Percentiles rank a stretch among this genome's conserved stretches.
Evolutionary conservation across 768 basidiomycete species (phyloP).

Genomic region (Russula olivacea): DNA sequence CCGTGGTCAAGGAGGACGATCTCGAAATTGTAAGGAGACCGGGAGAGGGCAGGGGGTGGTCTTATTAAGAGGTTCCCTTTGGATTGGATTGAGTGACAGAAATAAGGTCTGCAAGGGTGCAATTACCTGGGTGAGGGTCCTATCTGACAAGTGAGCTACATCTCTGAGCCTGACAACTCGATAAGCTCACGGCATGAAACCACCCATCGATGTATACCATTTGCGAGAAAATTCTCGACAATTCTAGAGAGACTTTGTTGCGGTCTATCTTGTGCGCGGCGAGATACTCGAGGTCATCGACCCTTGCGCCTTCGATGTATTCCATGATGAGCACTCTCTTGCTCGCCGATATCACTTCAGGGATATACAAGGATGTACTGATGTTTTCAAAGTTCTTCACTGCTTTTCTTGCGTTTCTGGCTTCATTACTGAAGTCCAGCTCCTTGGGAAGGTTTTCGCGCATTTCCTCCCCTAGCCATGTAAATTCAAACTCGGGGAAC

Average conservation of each 20-base stretch:
- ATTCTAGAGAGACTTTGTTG: conserved; percentile 87
- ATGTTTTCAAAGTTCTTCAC: conserved; percentile 61
- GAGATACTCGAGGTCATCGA: conserved; percentile 83
- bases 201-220: conserved; percentile 97
- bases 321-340: conserved; percentile 93
- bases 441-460: conserved; percentile 84
- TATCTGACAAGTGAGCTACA: conserved; percentile 31
- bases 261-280: conserved; percentile 80
- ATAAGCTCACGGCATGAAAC: conserved; percentile 65
- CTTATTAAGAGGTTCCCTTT: conserved; percentile 88
- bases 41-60: conserved; percentile 52
- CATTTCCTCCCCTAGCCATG: conserved; percentile 95
- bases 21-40: conserved; percentile 91
- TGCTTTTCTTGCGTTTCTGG: conserved; percentile 72
- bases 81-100: conserved; percentile 2
- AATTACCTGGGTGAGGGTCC: conserved; percentile 81
- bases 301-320: conserved; percentile 81
- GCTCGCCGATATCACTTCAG: conserved; percentile 69
- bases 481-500: conserved; percentile 93
- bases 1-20: conserved; percentile 94
- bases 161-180: background rate
- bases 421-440: conserved; percentile 93
- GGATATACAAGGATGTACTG: conserved; percentile 82
- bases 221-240: conserved; percentile 83
- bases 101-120: conserved; percentile 3